Conservation (phyloP, 352 stramenopile genomes). For the Phytophthora litchii region DNA sequence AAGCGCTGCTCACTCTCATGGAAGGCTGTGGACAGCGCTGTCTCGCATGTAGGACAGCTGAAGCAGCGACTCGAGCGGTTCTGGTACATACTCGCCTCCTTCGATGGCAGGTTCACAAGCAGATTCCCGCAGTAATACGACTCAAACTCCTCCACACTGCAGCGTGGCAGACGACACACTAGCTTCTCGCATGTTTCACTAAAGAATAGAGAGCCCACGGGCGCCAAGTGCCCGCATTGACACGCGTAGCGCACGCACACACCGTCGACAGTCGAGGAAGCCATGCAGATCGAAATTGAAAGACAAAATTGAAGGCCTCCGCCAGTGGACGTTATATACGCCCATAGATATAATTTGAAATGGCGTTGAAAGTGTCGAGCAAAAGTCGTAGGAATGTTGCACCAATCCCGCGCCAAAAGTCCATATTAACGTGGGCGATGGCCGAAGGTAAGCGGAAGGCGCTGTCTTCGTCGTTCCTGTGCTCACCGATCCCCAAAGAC, state of each 20-base stretch:
- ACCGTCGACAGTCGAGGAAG: conserved; percentile 20
- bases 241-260: conserved; percentile 75
- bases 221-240: conserved; percentile 69
- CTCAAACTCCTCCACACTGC: conserved; percentile 88
- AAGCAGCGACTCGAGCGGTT: conserved; percentile 89
- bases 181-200: conserved; percentile 79
- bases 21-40: conserved; percentile 72
- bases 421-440: conserved; percentile 23
- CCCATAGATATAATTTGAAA: too few relatives aligned
- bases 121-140: conserved; percentile 88
- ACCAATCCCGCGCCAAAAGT: conserved; percentile 8
- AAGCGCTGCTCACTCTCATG: conserved; percentile 59
- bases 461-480: conserved; percentile 58
- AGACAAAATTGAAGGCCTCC: not conserved
- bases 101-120: conserved; percentile 88
- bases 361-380: too few relatives aligned
- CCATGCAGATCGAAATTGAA: not conserved
- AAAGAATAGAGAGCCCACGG: conserved; percentile 69
- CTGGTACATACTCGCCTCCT: conserved; percentile 87
- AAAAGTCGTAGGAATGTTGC: conserved; percentile 12
- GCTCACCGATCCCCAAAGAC: conserved; percentile 71
- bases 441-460: conserved; percentile 38
- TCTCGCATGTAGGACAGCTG: conserved; percentile 71
- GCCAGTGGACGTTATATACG: not conserved
- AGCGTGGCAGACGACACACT: conserved; percentile 70